Conservation (phyloP, 352 stramenopile genomes). For the Globisporangium carolinianum region DNA sequence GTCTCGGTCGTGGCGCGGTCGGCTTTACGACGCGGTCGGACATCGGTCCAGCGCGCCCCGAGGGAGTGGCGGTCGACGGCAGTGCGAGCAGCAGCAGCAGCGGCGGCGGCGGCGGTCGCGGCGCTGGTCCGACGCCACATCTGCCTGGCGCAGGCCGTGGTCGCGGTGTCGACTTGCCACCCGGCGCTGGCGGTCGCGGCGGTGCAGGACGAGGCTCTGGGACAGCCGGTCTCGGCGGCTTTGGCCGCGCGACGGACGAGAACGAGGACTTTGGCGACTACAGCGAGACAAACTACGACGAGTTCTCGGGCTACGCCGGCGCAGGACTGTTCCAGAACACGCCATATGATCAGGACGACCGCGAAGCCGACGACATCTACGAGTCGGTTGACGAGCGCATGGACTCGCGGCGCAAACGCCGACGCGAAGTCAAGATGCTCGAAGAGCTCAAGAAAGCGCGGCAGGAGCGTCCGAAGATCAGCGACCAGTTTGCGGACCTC, state of each 20-base stretch:
- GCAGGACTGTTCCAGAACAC: conserved; percentile 85
- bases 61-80: conserved; percentile 32
- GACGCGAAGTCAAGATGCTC: conserved; percentile 75
- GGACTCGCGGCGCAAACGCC: conserved; percentile 87
- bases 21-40: conserved; percentile 97
- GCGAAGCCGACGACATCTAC: conserved; percentile 95
- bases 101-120: neutral
- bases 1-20: conserved; percentile 92
- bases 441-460: conserved; percentile 84
- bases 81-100: neutral
- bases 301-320: conserved; percentile 87
- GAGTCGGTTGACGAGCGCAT: conserved; percentile 94
- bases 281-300: conserved; percentile 90
- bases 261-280: conserved; percentile 86
- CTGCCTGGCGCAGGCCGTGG: conserved; percentile 86
- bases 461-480: conserved; percentile 90
- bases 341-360: conserved; percentile 95
- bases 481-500: conserved; percentile 96
- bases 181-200: conserved; percentile 4
- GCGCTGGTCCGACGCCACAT: conserved; percentile 48
- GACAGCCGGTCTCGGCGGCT: conserved; percentile 75
- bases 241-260: conserved; percentile 81
- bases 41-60: conserved; percentile 86
- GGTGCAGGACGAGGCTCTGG: conserved; percentile 65
- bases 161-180: conserved; percentile 34